phyloP scores from a whole-genome alignment of 495 filamentous ascomycete genomes.

The Aspergillus bridgeri region DNA sequence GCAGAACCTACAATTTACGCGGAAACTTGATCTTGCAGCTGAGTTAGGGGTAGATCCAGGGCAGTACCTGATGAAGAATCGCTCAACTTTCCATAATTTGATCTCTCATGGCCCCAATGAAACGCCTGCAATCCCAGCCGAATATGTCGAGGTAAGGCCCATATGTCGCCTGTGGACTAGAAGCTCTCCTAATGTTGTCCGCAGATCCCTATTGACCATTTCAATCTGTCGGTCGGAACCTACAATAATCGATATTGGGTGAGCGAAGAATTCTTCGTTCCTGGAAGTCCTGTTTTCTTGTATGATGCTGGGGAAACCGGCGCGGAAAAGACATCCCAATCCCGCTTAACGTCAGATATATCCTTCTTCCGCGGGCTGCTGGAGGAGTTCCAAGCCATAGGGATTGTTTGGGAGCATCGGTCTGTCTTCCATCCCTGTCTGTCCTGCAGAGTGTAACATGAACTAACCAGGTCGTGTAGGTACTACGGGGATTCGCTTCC shows the following conservation, averaged over 20 bases:
- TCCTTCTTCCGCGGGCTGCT: constrained; percentile 44
- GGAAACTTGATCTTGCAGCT: background rate
- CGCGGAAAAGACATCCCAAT: constrained; percentile 26
- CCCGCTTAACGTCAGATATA: constrained; percentile 33
- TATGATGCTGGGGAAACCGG: constrained; percentile 50
- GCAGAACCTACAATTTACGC: background rate
- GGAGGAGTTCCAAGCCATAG: constrained; percentile 47
- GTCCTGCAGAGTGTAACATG: background rate
- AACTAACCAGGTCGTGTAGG: constrained; percentile 24
- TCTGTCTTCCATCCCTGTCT: constrained; percentile 20
- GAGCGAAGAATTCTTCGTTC: constrained; percentile 41
- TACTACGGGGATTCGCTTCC: constrained; percentile 54
- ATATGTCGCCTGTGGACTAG: constrained; percentile 1
- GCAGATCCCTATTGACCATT: constrained; percentile 48
- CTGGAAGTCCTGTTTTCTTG: constrained; percentile 52
- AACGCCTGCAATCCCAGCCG: background rate
- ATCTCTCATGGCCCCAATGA: background rate
- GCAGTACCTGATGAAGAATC: background rate
- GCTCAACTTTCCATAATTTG: background rate
- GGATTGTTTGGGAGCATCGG: constrained; percentile 59
- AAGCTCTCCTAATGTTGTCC: background rate
- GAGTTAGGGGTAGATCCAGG: background rate
- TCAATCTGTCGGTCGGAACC: constrained; percentile 35
- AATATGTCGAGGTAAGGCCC: constrained; percentile 3
- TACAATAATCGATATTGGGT: constrained; percentile 59